These are phyloP conservation scores for Aspergillus bridgeri DNA, from an alignment of 495 filamentous ascomycete species.

Conservation along the genomic window DNA sequence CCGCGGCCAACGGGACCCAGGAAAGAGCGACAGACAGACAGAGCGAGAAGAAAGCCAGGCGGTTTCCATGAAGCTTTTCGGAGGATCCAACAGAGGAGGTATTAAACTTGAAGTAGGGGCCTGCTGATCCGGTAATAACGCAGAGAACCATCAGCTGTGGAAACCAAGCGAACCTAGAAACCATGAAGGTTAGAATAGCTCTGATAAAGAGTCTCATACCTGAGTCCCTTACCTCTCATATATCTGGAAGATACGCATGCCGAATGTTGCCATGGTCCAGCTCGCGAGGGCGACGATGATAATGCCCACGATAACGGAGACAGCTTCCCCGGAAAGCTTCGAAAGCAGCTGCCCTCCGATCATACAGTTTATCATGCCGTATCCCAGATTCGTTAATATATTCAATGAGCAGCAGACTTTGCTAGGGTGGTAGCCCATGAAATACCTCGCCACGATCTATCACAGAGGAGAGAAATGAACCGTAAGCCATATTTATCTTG, in stretches of 20 bases:
- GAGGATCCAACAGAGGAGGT: conserved; percentile 34
- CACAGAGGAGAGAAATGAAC: background rate
- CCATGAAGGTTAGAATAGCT: background rate
- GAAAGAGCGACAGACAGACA: conserved; percentile 53
- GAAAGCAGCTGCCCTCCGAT: conserved; percentile 55
- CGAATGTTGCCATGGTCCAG: conserved; percentile 66
- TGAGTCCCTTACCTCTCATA: conserved; percentile 51
- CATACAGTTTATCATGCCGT: conserved; percentile 59
- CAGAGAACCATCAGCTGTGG: conserved; percentile 64
- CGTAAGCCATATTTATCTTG: conserved; percentile 5
- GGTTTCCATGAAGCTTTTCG: conserved; percentile 50
- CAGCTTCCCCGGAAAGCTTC: conserved; percentile 51
- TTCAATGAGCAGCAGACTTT: conserved; percentile 67
- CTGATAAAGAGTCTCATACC: background rate
- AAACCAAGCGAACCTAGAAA: conserved; percentile 60
- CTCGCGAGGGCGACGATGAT: conserved; percentile 60
- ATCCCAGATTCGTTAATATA: conserved; percentile 67
- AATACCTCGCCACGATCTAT: conserved; percentile 65
- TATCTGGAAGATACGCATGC: conserved; percentile 67
- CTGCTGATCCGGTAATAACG: conserved; percentile 65
- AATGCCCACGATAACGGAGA: conserved; percentile 67
- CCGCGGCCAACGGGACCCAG: conserved; percentile 50
- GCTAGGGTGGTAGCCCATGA: conserved; percentile 75
- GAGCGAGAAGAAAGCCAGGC: conserved; percentile 63
- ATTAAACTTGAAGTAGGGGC: conserved; percentile 59